phyloP scores from a whole-genome alignment of 306 rosid species.

The Vigna angularis region DNA sequence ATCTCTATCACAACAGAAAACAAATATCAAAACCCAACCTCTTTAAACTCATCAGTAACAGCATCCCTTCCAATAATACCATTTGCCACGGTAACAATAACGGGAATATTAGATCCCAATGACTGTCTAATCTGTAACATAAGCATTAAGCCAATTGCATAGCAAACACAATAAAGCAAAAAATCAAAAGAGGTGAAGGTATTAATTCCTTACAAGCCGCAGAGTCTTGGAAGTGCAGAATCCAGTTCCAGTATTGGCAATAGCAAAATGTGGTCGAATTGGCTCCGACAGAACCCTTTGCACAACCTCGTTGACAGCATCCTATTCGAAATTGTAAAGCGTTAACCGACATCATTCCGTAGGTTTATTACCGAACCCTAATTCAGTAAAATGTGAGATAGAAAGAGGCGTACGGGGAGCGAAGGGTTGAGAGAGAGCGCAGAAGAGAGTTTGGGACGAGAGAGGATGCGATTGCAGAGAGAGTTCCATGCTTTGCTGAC shows the following conservation, averaged over 20 bases:
- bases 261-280: conserved; percentile 72
- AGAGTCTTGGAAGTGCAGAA: conserved; percentile 44
- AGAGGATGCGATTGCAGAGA: conserved; percentile 58
- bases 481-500: conserved; percentile 68
- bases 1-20: conserved; percentile 23
- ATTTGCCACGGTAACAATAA: conserved; percentile 56
- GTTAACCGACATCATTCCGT: conserved; percentile 1
- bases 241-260: conserved; percentile 65
- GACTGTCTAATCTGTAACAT: conserved; percentile 50
- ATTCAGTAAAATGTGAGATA: not conserved
- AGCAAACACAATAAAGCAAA: conserved; percentile 7
- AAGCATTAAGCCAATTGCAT: conserved; percentile 31
- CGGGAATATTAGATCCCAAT: conserved; percentile 59
- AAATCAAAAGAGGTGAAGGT: not conserved
- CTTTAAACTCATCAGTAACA: conserved; percentile 61
- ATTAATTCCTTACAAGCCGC: conserved; percentile 53
- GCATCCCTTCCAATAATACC: conserved; percentile 80
- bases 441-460: conserved; percentile 70
- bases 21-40: conserved; percentile 53
- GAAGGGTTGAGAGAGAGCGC: conserved; percentile 76
- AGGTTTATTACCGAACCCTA: conserved; percentile 7
- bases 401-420: conserved; percentile 42
- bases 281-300: conserved; percentile 72
- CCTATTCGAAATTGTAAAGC: conserved; percentile 46
- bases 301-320: conserved; percentile 68